Evolutionary conservation across 108 stramenopile species (phyloP).

Genomic region (Cylindrotheca fusiformis): DNA sequence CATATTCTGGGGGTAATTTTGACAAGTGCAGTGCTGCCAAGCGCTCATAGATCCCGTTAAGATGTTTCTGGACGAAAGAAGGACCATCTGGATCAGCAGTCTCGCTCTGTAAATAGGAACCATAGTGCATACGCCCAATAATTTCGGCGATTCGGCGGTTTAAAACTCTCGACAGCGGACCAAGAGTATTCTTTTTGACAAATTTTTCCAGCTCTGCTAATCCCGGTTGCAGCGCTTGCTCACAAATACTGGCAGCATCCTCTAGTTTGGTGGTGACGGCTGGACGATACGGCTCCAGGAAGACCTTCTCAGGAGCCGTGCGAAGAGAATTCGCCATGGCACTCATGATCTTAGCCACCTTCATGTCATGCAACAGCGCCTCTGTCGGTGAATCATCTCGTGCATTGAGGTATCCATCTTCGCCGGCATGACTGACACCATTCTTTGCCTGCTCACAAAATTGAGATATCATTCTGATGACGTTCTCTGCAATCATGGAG

Average conservation of each 20-base stretch:
- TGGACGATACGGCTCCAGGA: conserved; percentile 81
- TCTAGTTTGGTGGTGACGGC: conserved; percentile 75
- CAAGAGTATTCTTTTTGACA: conserved; percentile 52
- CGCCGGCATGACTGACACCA: conserved; percentile 57
- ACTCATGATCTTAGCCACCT: conserved; percentile 64
- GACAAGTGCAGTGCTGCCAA: conserved; percentile 54
- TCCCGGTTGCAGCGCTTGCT: conserved; percentile 61
- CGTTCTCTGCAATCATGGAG: conserved; percentile 75
- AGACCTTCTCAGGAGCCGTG: conserved; percentile 74
- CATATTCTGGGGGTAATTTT: conserved; percentile 67
- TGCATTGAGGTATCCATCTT: conserved; percentile 46
- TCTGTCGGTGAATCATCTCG: conserved; percentile 54
- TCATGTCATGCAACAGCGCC: conserved; percentile 71
- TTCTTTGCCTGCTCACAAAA: conserved; percentile 71
- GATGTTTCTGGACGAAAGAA: conserved; percentile 75
- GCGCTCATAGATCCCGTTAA: conserved; percentile 51
- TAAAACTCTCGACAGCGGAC: conserved; percentile 67
- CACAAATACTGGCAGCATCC: conserved; percentile 73
- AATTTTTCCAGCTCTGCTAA: conserved; percentile 71
- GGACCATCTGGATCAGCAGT: conserved; percentile 27
- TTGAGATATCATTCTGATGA: conserved; percentile 63
- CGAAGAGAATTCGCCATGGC: conserved; percentile 49
- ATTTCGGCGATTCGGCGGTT: conserved; percentile 53
- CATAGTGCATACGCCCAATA: conserved; percentile 78
- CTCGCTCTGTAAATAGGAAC: conserved; percentile 50